A percentile compares a stretch with the other conserved stretches of the same genome.
Conservation (phyloP, 2,329 filamentous ascomycete genomes). For the Fusarium circinatum region DNA sequence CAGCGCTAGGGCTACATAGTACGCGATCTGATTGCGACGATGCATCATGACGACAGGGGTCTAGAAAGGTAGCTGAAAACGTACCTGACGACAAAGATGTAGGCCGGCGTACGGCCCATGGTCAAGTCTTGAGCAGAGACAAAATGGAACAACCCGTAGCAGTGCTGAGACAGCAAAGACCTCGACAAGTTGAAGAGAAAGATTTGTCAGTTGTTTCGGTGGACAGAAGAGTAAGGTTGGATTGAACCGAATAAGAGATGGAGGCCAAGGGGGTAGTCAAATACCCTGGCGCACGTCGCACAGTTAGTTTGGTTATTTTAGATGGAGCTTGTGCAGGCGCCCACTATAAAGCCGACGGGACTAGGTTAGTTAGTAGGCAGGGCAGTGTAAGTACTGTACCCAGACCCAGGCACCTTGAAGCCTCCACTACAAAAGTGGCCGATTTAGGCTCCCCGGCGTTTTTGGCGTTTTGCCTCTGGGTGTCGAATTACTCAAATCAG, state of each 20-base stretch:
- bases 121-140: slow-evolving; percentile 28
- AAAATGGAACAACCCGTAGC: not conserved
- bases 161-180: slow-evolving; percentile 3
- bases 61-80: slow-evolving; percentile 32
- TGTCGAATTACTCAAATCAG: not conserved
- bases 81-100: slow-evolving; percentile 58
- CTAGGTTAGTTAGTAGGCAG: not conserved
- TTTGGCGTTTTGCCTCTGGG: slow-evolving; percentile 17
- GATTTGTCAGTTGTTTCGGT: slow-evolving; percentile 7
- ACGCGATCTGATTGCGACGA: slow-evolving; percentile 31
- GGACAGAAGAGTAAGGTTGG: slow-evolving; percentile 24
- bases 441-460: slow-evolving; percentile 5
- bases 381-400: slow-evolving; percentile 1
- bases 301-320: slow-evolving; percentile 25
- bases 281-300: slow-evolving; percentile 30
- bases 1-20: slow-evolving; percentile 9
- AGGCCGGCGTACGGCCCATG: slow-evolving; percentile 56
- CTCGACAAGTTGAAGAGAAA: slow-evolving; percentile 5
- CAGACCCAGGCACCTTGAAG: not conserved
- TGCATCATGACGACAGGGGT: slow-evolving; percentile 40
- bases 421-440: slow-evolving; percentile 14
- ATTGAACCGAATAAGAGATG: slow-evolving; percentile 28
- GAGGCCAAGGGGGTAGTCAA: slow-evolving; percentile 37
- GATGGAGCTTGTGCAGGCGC: slow-evolving; percentile 25
- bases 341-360: slow-evolving; percentile 28